These are phyloP conservation scores for Spathaspora hagerdaliae DNA, from an alignment of 805 yeast species.

Conservation along the genomic window DNA sequence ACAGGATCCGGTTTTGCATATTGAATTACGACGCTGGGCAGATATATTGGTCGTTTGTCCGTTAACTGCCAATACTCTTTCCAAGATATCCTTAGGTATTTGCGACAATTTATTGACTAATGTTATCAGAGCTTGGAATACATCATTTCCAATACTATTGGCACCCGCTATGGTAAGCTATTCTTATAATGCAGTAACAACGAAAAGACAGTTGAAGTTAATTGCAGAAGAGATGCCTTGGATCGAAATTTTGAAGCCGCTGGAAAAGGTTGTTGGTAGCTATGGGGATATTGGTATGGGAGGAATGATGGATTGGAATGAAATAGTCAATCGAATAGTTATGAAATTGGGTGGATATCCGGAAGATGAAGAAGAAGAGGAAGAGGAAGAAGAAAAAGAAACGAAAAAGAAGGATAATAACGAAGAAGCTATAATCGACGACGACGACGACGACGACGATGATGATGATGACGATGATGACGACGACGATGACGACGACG, in stretches of 20 bases:
- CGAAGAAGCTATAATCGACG: slow-evolving; percentile 38
- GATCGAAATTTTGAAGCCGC: slow-evolving; percentile 91
- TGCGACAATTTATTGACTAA: slow-evolving; percentile 90
- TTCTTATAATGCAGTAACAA: slow-evolving; percentile 84
- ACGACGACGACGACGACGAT: slow-evolving; percentile 44
- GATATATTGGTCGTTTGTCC: slow-evolving; percentile 93
- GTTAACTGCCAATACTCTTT: slow-evolving; percentile 84
- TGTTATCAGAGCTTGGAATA: slow-evolving; percentile 94
- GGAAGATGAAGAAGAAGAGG: slow-evolving; percentile 48
- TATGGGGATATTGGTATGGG: slow-evolving; percentile 99
- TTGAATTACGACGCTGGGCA: slow-evolving; percentile 95
- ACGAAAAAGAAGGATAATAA: slow-evolving; percentile 34
- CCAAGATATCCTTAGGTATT: slow-evolving; percentile 84
- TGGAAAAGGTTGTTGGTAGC: slow-evolving; percentile 86
- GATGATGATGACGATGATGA: slow-evolving; percentile 23
- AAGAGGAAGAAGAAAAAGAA: slow-evolving; percentile 41
- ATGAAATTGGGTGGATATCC: slow-evolving; percentile 57
- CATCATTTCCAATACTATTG: slow-evolving; percentile 77
- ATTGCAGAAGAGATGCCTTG: slow-evolving; percentile 90
- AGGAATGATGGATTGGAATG: slow-evolving; percentile 98
- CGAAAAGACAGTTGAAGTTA: slow-evolving; percentile 74
- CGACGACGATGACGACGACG: slow-evolving; percentile 11
- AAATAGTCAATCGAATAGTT: slow-evolving; percentile 81
- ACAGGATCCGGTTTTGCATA: slow-evolving; percentile 89
- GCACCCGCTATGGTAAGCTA: slow-evolving; percentile 97